Evolutionary conservation across 495 filamentous ascomycete species (phyloP).

Genomic region (Ramalina intermedia): DNA sequence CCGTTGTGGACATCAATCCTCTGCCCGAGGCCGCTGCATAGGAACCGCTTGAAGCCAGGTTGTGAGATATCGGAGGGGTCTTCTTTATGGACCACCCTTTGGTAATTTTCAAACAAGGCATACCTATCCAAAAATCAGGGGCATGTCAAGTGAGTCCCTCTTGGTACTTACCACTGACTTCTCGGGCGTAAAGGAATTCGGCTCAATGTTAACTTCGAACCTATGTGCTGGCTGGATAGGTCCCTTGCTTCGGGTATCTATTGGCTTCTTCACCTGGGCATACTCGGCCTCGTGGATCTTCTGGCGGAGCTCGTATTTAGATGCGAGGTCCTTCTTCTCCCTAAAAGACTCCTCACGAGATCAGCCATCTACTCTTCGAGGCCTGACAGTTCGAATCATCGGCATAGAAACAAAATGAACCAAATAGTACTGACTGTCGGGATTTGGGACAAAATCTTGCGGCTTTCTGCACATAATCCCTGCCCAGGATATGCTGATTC

Average conservation of each 20-base stretch:
- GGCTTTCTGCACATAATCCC: conserved; percentile 57
- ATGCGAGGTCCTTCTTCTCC: conserved; percentile 58
- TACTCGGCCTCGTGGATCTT: conserved; percentile 62
- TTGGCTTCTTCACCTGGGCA: conserved; percentile 36
- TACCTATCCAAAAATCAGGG: conserved; percentile 24
- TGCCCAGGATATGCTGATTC: conserved; percentile 73
- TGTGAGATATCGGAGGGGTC: conserved; percentile 47
- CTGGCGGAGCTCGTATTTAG: conserved; percentile 56
- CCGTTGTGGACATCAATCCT: conserved; percentile 25
- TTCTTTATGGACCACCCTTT: conserved; percentile 67
- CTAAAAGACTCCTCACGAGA: conserved; percentile 20
- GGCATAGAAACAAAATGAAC: not conserved
- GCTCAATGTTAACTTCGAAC: conserved; percentile 67
- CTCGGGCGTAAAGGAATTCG: conserved; percentile 67
- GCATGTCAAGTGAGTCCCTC: not conserved
- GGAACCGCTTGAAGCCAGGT: conserved; percentile 63
- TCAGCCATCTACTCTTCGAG: not conserved
- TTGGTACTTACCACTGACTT: conserved; percentile 40
- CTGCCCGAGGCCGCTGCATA: conserved; percentile 69
- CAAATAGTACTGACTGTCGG: conserved; percentile 42
- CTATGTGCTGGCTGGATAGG: conserved; percentile 59
- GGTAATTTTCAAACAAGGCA: conserved; percentile 72
- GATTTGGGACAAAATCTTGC: conserved; percentile 61
- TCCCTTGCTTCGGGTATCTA: conserved; percentile 36
- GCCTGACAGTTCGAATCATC: not conserved